Evolutionary conservation across 192 early-diverging fungal genomes (phyloP), one percentile per base, ranked within the genome.

Genomic region (Allomyces macrogynus): DNA sequence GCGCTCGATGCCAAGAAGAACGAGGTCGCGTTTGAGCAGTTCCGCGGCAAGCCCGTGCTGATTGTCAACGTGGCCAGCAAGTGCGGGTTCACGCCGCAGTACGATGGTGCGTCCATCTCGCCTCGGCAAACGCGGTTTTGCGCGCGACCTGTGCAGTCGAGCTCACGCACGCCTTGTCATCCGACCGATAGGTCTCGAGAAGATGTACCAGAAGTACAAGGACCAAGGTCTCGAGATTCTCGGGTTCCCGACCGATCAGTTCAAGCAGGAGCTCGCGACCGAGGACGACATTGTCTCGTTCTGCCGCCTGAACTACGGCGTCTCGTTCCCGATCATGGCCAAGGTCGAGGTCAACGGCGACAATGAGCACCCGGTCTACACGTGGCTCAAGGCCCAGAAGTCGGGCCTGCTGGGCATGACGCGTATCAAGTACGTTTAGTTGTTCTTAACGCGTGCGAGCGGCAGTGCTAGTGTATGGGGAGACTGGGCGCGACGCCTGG

Each of bases 201-300:
- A 80, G 62, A 72, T 91, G 63, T 78, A 87, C 73, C 67, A 87
- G 60, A 78, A 79, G 61, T 84, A 85, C 68, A 72, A 78, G 32
- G 79, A 80, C 60, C 65, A 78, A 60, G 92, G 89, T 14, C 81
- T 97, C 62, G 84, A 84, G 25, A 73, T 97, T 60, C 72, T 95
- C 63, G 93, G 91, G n/a, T 89, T 89, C 73, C 94, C 94, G 23
- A 86, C 84, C 68, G 93, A 95, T 77, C 86, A 91, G 81, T 94
- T 94, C 67, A 83, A 72, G 16, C 89, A 91, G 74, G 85, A 83
- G 75, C 74, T 80, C 23, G 80, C 79, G 16, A 63, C 60, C 16
- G 70, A 74, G 22, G 69, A 72, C 23, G 60, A 64, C 23, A 69
- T 40, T 64, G 63, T 63, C 42, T 32, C 49, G 1, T 72, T 74